A percentile compares a stretch with the other conserved stretches of the same genome.
Evolutionary conservation across 179 eudicot genomes (phyloP).

Genomic region (Silene noctiflora): DNA sequence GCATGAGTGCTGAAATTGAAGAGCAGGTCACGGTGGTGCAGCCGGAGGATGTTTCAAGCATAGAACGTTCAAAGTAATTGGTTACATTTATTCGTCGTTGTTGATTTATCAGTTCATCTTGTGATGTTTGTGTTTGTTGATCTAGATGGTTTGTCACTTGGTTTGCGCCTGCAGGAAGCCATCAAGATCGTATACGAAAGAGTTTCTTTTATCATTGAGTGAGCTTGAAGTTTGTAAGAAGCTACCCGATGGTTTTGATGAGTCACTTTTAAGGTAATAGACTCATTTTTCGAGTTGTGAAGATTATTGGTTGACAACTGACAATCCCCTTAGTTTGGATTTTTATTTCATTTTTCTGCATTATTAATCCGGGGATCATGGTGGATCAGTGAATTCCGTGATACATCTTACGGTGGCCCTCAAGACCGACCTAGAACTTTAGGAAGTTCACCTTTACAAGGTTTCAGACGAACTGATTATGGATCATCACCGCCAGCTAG

Average conservation of each 20-base stretch:
- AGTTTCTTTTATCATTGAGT: constrained; percentile 70
- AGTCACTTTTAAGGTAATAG: constrained; percentile 62
- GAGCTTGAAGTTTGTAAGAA: constrained; percentile 70
- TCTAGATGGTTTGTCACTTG: constrained; percentile 7
- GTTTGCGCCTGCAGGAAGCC: constrained; percentile 45
- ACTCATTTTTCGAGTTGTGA: not conserved
- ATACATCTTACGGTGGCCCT: constrained; percentile 30
- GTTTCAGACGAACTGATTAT: constrained; percentile 61
- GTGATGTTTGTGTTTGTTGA: constrained; percentile 5
- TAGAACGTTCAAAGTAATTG: constrained; percentile 28
- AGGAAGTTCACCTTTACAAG: constrained; percentile 47
- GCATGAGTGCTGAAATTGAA: constrained; percentile 35
- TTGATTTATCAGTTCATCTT: constrained; percentile 11
- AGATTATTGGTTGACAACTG: not conserved
- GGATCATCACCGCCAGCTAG: constrained; percentile 67
- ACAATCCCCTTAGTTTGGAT: not conserved
- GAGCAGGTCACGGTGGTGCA: constrained; percentile 22
- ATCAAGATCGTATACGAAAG: constrained; percentile 54
- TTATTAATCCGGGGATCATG: constrained; percentile 16
- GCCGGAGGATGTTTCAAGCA: constrained; percentile 24
- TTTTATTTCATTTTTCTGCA: not conserved
- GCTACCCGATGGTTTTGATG: constrained; percentile 70
- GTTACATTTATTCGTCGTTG: not conserved
- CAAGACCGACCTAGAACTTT: constrained; percentile 52
- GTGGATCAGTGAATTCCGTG: constrained; percentile 60